Evolutionary conservation across 164 flowering plant genomes (phyloP).

Genomic region (Aristolochia californica): DNA sequence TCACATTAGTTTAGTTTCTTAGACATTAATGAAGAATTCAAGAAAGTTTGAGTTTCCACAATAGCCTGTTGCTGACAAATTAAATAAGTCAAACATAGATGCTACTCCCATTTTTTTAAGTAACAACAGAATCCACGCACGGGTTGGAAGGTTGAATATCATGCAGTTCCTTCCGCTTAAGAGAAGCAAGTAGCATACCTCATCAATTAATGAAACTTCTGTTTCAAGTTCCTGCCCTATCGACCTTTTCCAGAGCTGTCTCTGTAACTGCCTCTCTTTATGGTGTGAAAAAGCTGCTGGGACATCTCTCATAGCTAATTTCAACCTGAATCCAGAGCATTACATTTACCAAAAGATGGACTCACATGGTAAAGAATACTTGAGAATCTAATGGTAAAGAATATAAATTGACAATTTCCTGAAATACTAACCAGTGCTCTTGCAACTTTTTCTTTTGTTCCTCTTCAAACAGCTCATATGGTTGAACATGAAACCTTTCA

Average conservation of each 20-base stretch:
- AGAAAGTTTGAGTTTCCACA: too few relatives aligned
- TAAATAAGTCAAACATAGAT: too few relatives aligned
- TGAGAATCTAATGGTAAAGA: too few relatives aligned
- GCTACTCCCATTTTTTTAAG: too few relatives aligned
- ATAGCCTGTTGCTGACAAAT: too few relatives aligned
- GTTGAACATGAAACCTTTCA: slow-evolving; percentile 47
- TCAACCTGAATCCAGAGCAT: slow-evolving; percentile 30
- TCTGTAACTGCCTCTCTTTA: slow-evolving; percentile 27
- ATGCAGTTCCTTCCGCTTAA: not conserved
- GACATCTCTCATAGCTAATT: slow-evolving; percentile 45
- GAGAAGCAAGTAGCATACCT: slow-evolving; percentile 34
- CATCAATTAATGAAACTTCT: slow-evolving; percentile 10
- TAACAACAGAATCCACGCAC: not conserved
- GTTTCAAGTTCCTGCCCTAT: slow-evolving; percentile 47
- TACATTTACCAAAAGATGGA: too few relatives aligned
- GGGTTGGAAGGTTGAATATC: not conserved
- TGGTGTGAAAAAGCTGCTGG: slow-evolving; percentile 47
- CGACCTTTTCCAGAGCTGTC: slow-evolving; percentile 22
- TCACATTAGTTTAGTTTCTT: too few relatives aligned
- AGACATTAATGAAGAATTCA: too few relatives aligned
- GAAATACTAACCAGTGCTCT: slow-evolving; percentile 53
- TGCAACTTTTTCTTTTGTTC: slow-evolving; percentile 74
- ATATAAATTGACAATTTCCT: too few relatives aligned
- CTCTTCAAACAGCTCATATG: slow-evolving; percentile 62
- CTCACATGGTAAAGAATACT: not conserved